phyloP scores from a whole-genome alignment of 106 monocot species.

The Apostasia ramifera region DNA sequence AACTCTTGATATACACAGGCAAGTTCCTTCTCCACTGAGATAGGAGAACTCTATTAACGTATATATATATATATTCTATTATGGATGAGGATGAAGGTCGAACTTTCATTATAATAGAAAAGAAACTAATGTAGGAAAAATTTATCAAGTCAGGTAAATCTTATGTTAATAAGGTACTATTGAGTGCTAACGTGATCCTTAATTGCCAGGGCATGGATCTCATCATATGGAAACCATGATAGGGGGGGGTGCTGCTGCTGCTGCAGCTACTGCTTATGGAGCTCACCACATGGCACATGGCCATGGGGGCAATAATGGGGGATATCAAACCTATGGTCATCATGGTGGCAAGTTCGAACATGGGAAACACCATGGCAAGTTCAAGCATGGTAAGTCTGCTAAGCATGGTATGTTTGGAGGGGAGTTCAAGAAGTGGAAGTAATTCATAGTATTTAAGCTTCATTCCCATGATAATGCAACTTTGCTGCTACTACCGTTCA shows the following conservation, averaged over 20 bases:
- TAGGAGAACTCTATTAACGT: no score
- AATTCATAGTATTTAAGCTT: neutral
- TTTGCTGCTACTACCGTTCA: no score
- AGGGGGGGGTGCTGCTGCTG: slow-evolving; percentile 67
- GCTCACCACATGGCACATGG: slow-evolving; percentile 46
- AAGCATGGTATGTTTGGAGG: slow-evolving; percentile 34
- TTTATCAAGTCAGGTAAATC: no score
- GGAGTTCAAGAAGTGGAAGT: slow-evolving; percentile 42
- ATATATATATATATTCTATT: no score
- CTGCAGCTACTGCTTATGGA: slow-evolving; percentile 64
- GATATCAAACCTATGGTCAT: slow-evolving; percentile 16
- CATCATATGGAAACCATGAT: slow-evolving; percentile 32
- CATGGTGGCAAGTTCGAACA: slow-evolving; percentile 24
- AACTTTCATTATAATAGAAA: no score
- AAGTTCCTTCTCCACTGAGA: no score
- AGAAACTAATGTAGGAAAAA: no score
- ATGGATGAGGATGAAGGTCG: no score
- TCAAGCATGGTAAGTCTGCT: slow-evolving; percentile 47
- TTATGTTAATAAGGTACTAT: neutral
- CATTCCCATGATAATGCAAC: no score
- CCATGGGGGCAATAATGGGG: slow-evolving; percentile 13
- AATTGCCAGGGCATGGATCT: slow-evolving; percentile 42
- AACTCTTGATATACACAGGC: no score
- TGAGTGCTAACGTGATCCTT: neutral
- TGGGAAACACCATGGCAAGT: slow-evolving; percentile 32